These are phyloP conservation scores for Eudorina sp. DNA, from an alignment of 139 green algal species.

Conservation along the genomic window DNA sequence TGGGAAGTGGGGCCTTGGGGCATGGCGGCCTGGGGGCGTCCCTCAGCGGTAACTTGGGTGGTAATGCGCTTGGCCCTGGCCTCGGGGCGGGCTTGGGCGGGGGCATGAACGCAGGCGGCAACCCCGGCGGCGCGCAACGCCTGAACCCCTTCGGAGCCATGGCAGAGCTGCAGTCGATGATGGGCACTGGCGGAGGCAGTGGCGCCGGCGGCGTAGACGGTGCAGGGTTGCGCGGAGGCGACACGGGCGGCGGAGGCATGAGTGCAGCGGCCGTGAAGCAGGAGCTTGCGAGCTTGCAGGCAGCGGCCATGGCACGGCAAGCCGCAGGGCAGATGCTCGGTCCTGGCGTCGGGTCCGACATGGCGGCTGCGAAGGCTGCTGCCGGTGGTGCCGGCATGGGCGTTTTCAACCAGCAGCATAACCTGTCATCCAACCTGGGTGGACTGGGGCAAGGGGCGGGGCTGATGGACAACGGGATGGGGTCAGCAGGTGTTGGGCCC, in stretches of 20 bases:
- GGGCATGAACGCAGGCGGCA: slow-evolving; percentile 15
- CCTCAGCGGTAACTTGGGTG: not conserved
- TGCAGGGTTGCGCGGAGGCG: not conserved
- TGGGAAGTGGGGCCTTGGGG: not conserved
- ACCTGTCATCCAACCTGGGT: slow-evolving; percentile 1
- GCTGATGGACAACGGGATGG: slow-evolving; percentile 42
- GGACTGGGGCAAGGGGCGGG: not conserved
- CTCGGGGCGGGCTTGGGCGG: not conserved
- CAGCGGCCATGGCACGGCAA: slow-evolving; percentile 14
- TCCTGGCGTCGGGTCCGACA: not conserved
- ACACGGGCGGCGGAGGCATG: slow-evolving; percentile 15
- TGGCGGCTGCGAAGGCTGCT: not conserved
- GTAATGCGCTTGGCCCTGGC: not conserved
- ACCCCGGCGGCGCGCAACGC: slow-evolving; percentile 5
- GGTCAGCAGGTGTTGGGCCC: not conserved
- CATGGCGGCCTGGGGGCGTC: not conserved
- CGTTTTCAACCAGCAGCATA: not conserved
- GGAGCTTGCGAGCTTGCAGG: slow-evolving; percentile 33
- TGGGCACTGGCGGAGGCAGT: not conserved
- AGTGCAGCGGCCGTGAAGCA: slow-evolving; percentile 35
- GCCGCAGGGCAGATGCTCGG: slow-evolving; percentile 1
- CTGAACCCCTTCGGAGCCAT: slow-evolving; percentile 42
- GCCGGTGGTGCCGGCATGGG: not conserved
- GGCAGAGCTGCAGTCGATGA: slow-evolving; percentile 32
- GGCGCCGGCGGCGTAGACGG: not conserved